Evolutionary conservation across 352 stramenopile species (phyloP).

Genomic region (Saprolegnia parasitica): DNA sequence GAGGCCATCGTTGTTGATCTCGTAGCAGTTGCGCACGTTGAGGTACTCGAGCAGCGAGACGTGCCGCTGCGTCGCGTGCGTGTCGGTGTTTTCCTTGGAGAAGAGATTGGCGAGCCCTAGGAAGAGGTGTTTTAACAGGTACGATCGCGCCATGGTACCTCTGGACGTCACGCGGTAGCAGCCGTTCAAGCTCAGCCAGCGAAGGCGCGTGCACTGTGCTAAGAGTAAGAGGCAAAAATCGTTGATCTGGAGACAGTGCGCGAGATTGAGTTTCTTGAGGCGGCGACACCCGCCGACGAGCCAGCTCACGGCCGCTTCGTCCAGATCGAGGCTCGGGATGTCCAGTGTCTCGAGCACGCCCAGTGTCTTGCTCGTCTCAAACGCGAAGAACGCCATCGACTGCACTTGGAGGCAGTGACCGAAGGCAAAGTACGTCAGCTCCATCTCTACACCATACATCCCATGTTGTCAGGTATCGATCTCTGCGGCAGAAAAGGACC

Average conservation of each 20-base stretch:
- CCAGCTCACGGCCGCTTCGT: conserved; percentile 68
- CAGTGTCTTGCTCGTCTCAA: conserved; percentile 46
- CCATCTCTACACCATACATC: conserved; percentile 26
- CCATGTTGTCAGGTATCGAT: too few relatives aligned
- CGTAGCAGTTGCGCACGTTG: conserved; percentile 54
- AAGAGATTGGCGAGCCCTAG: background rate
- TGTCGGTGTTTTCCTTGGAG: background rate
- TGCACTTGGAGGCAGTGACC: conserved; percentile 54
- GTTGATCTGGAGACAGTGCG: conserved; percentile 44
- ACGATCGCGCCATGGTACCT: conserved; percentile 41
- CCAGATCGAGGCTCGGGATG: conserved; percentile 42
- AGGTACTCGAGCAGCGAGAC: conserved; percentile 32
- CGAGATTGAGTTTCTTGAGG: conserved; percentile 45
- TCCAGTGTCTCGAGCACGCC: conserved; percentile 36
- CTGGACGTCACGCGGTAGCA: conserved; percentile 44
- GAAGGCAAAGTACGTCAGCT: conserved; percentile 36
- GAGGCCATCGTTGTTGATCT: conserved; percentile 46
- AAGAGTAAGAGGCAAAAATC: conserved; percentile 60
- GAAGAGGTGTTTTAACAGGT: background rate
- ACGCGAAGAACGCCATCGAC: conserved; percentile 72
- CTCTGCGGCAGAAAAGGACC: background rate
- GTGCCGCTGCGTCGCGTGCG: background rate
- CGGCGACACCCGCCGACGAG: conserved; percentile 49
- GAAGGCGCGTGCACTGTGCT: conserved; percentile 33
- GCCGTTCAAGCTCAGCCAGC: conserved; percentile 43